phyloP scores from a whole-genome alignment of 1,139 yeast species.

The Groenewaldozyma sp. region DNA sequence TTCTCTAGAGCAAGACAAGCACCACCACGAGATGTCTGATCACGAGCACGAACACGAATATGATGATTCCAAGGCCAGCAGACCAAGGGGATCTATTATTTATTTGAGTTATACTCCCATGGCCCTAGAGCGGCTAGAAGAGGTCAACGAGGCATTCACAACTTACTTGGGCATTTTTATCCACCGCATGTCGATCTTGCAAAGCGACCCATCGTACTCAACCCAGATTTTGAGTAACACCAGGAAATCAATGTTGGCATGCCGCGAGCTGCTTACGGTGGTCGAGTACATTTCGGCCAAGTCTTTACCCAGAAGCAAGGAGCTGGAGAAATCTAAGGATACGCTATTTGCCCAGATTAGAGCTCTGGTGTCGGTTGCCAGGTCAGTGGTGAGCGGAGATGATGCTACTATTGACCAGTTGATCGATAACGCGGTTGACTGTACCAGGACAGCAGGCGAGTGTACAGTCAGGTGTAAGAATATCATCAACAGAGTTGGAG shows the following conservation, averaged over 20 bases:
- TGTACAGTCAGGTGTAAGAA: conserved; percentile 39
- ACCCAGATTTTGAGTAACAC: conserved; percentile 32
- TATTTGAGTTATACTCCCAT: conserved; percentile 45
- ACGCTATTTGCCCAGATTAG: conserved; percentile 28
- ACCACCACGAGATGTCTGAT: conserved; percentile 3
- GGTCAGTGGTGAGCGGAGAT: conserved; percentile 16
- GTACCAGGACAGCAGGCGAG: conserved; percentile 30
- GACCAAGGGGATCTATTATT: conserved; percentile 22
- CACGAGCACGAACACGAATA: conserved; percentile 1
- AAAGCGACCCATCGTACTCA: conserved; percentile 27
- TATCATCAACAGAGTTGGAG: conserved; percentile 53
- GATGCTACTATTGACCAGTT: conserved; percentile 12
- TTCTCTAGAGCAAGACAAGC: background rate
- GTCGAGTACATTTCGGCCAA: conserved; percentile 28
- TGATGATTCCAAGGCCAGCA: background rate
- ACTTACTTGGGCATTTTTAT: conserved; percentile 51
- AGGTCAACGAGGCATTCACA: conserved; percentile 60
- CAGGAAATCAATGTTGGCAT: conserved; percentile 34
- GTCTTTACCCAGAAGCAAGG: conserved; percentile 24
- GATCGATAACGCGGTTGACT: conserved; percentile 24
- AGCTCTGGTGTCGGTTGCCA: conserved; percentile 22
- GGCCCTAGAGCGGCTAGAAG: conserved; percentile 63
- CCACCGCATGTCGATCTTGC: conserved; percentile 24
- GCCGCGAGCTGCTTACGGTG: conserved; percentile 33
- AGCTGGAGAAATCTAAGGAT: conserved; percentile 31